Evolutionary conservation across 805 yeast genomes (phyloP).

Genomic region (Priceomyces haplophilus): DNA sequence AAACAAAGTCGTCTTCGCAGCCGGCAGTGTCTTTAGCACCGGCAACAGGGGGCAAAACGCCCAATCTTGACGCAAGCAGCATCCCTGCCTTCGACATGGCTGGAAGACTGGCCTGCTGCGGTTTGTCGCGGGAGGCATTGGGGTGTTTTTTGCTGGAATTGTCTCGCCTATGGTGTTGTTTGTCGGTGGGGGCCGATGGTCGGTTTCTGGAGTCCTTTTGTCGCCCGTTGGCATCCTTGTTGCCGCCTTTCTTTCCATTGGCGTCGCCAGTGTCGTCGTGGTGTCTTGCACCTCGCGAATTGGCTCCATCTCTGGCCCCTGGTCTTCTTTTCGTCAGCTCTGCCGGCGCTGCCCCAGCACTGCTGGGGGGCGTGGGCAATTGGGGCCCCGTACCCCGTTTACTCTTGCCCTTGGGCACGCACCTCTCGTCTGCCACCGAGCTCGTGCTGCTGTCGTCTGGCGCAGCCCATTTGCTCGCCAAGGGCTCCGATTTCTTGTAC

Average conservation of each 20-base stretch:
- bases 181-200: background rate
- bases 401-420: background rate
- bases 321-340: background rate
- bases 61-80: conserved; percentile 31
- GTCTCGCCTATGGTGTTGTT: background rate
- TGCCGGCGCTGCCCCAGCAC: background rate
- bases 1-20: conserved; percentile 8
- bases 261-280: background rate
- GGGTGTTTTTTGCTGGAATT: background rate
- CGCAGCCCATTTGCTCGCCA: conserved; percentile 36
- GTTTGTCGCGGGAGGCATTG: background rate
- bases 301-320: background rate
- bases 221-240: background rate
- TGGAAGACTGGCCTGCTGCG: conserved; percentile 9
- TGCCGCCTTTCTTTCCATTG: background rate
- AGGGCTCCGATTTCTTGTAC: conserved; percentile 12
- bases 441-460: conserved; percentile 3
- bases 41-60: conserved; percentile 8
- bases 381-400: background rate
- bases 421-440: background rate
- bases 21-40: background rate
- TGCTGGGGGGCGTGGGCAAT: background rate
- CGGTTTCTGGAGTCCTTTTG: background rate
- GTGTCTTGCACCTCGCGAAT: background rate
- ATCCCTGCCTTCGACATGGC: conserved; percentile 31